A percentile compares a stretch with the other conserved stretches of the same genome.
Evolutionary conservation across 208 protist genomes (phyloP).

Genomic region (Trypanosomatidae sp.): DNA sequence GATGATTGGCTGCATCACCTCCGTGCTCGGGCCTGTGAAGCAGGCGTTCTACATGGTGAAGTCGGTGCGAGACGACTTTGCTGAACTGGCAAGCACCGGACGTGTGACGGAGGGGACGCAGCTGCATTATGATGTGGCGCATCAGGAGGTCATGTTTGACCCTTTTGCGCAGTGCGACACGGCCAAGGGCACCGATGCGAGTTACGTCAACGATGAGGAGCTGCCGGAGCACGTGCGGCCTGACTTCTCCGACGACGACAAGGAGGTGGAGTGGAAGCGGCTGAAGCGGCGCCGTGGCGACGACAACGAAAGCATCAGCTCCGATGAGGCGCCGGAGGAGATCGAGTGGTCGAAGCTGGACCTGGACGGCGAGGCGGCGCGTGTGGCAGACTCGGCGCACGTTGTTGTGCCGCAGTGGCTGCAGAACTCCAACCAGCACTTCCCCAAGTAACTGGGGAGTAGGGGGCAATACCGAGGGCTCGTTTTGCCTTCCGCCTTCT

Average conservation of each 20-base stretch:
- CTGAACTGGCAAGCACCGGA: constrained; percentile 2
- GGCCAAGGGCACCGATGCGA: constrained; percentile 74
- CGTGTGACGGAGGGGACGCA: constrained; percentile 15
- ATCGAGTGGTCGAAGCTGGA: constrained; percentile 42
- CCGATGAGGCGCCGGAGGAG: constrained; percentile 36
- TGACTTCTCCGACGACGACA: constrained; percentile 89
- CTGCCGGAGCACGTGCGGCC: constrained; percentile 77
- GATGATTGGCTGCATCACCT: constrained; percentile 46
- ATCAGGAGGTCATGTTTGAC: constrained; percentile 59
- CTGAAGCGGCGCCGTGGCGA: constrained; percentile 23
- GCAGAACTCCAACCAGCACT: no score
- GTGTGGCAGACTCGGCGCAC: neutral
- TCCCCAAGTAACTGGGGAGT: no score
- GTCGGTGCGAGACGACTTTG: constrained; percentile 19
- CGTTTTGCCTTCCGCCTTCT: no score
- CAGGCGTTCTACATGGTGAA: constrained; percentile 55
- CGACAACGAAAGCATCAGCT: constrained; percentile 40
- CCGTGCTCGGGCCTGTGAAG: constrained; percentile 65
- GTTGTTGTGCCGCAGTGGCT: constrained; percentile 26
- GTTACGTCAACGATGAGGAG: constrained; percentile 89
- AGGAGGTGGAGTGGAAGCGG: constrained; percentile 83
- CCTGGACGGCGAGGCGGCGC: constrained; percentile 18
- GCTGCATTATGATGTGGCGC: constrained; percentile 61
- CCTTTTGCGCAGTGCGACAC: constrained; percentile 54
- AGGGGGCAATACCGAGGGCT: no score